Percentiles rank a stretch among this genome's conserved stretches.
phyloP scores from a whole-genome alignment of 2,329 filamentous ascomycete species.

The Venturia nashicola region DNA sequence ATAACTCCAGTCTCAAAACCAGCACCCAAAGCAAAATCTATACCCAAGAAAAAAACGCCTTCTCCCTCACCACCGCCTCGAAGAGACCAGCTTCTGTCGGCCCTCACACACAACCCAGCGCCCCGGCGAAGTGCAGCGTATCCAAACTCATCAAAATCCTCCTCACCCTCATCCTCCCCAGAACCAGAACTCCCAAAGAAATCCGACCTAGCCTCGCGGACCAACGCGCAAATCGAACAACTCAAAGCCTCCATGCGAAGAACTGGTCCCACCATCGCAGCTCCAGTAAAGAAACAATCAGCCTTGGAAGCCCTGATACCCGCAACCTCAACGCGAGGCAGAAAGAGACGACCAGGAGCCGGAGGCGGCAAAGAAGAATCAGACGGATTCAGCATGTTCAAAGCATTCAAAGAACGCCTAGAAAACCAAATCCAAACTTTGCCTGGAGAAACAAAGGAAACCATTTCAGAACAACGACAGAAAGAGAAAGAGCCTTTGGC shows the following conservation, averaged over 20 bases:
- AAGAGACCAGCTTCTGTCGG: constrained; percentile 12
- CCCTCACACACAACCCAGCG: constrained; percentile 13
- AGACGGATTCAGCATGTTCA: constrained; percentile 55
- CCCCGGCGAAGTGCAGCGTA: constrained; percentile 12
- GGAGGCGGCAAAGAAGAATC: constrained; percentile 41
- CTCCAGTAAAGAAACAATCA: constrained; percentile 45
- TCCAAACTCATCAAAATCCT: constrained; percentile 19
- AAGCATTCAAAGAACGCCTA: constrained; percentile 68
- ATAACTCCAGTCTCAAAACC: neutral
- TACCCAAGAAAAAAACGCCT: constrained; percentile 20
- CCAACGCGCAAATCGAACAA: constrained; percentile 69
- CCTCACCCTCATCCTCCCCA: neutral
- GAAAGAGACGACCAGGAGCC: constrained; percentile 53
- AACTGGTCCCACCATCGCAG: constrained; percentile 27
- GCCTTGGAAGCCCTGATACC: constrained; percentile 65
- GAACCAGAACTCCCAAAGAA: neutral
- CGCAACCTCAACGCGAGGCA: constrained; percentile 53
- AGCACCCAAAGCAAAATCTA: constrained; percentile 16
- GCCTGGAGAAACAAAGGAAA: constrained; percentile 16
- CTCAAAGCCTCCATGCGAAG: constrained; percentile 74
- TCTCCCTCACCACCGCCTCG: constrained; percentile 17
- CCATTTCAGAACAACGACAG: constrained; percentile 19
- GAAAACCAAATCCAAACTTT: constrained; percentile 22
- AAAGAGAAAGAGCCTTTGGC: constrained; percentile 11
- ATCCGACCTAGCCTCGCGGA: constrained; percentile 25